These are phyloP conservation scores for Leucaena leucocephala DNA, from an alignment of 306 rosid genomes.

Conservation along the genomic window DNA sequence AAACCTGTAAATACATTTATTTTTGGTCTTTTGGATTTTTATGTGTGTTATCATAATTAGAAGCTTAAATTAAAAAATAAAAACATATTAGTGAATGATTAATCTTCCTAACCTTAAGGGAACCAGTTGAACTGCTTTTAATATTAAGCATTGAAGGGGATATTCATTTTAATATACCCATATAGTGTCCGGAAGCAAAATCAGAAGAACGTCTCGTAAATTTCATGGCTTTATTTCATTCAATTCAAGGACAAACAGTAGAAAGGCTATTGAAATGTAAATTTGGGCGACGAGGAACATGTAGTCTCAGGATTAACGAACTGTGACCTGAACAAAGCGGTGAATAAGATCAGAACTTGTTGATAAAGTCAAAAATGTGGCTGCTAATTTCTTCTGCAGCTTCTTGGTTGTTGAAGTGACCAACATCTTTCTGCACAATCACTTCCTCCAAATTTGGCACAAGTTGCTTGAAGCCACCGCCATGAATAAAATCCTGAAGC, in stretches of 20 bases:
- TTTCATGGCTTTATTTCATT: neutral
- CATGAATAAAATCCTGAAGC: conserved; percentile 14
- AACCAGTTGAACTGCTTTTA: too few relatives aligned
- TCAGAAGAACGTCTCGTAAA: too few relatives aligned
- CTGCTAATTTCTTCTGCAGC: neutral
- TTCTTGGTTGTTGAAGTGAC: conserved; percentile 21
- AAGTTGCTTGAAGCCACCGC: conserved; percentile 30
- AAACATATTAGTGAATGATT: too few relatives aligned
- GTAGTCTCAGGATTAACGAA: neutral
- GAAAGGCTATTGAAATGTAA: neutral
- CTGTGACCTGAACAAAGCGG: neutral
- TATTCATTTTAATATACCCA: too few relatives aligned
- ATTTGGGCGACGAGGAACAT: neutral
- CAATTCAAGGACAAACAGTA: too few relatives aligned
- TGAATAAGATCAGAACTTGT: neutral
- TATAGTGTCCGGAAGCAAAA: neutral
- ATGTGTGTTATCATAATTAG: too few relatives aligned
- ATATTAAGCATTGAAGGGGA: too few relatives aligned
- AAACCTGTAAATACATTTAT: too few relatives aligned
- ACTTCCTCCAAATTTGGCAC: conserved; percentile 33
- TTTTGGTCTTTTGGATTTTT: too few relatives aligned
- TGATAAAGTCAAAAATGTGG: neutral
- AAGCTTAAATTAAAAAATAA: too few relatives aligned
- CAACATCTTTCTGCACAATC: conserved; percentile 17
- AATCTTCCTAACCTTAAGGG: too few relatives aligned